A percentile compares a stretch with the other conserved stretches of the same genome.
These are phyloP conservation scores for Globisporangium radiosum DNA, from an alignment of 352 stramenopile genomes.

Conservation along the genomic window DNA sequence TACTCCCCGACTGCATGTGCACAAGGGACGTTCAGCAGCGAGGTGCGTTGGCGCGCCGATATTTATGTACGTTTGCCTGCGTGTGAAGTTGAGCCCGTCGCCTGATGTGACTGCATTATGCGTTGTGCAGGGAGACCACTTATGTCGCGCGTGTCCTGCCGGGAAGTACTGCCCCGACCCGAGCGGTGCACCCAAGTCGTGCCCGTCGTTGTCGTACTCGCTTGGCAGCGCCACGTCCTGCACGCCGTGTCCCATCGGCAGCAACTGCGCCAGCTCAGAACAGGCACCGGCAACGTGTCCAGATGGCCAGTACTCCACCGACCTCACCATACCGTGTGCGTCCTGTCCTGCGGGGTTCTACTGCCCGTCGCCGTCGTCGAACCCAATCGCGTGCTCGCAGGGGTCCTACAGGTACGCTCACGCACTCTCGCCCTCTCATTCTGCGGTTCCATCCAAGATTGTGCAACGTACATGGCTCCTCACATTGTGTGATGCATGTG, in stretches of 20 bases:
- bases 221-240: slow-evolving; percentile 26
- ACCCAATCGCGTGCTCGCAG: slow-evolving; percentile 23
- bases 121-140: slow-evolving; percentile 19
- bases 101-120: background rate
- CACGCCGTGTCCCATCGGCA: slow-evolving; percentile 37
- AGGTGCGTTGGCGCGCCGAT: slow-evolving; percentile 12
- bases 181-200: slow-evolving; percentile 13
- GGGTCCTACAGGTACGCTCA: slow-evolving; percentile 27
- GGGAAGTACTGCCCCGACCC: slow-evolving; percentile 29
- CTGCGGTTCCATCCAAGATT: background rate
- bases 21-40: slow-evolving; percentile 38
- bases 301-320: slow-evolving; percentile 21
- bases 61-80: no score
- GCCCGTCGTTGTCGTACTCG: slow-evolving; percentile 37
- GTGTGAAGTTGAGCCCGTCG: no score
- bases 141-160: slow-evolving; percentile 30
- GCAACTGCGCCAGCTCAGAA: slow-evolving; percentile 29
- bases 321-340: slow-evolving; percentile 15
- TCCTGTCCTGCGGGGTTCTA: slow-evolving; percentile 29
- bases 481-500: no score
- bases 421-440: slow-evolving; percentile 26
- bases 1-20: slow-evolving; percentile 29
- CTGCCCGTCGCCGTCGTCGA: slow-evolving; percentile 21
- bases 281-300: slow-evolving; percentile 18
- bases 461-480: no score